Conservation (phyloP, 306 rosid species). For the Rosa multiflora region DNA sequence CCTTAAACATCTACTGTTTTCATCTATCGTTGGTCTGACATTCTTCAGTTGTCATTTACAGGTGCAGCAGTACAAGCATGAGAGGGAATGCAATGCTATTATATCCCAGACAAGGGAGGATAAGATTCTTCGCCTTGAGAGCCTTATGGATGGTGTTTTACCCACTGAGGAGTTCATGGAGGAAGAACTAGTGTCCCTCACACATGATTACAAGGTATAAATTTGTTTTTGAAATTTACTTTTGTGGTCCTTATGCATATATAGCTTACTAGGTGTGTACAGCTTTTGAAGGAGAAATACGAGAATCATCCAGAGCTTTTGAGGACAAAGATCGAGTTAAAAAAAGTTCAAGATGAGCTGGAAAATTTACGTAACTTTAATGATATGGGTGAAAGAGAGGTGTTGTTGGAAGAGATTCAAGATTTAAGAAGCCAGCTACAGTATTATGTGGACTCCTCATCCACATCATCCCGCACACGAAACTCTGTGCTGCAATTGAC, state of each 20-base stretch:
- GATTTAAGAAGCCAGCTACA: conserved; percentile 91
- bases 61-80: conserved; percentile 93
- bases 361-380: conserved; percentile 65
- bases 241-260: conserved; percentile 21
- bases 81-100: conserved; percentile 84
- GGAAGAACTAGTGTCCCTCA: conserved; percentile 69
- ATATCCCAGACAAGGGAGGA: conserved; percentile 92
- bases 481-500: conserved; percentile 65
- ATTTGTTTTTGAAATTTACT: conserved; percentile 20
- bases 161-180: conserved; percentile 88
- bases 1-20: conserved; percentile 15
- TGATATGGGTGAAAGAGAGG: conserved; percentile 90
- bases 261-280: conserved; percentile 35
- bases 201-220: conserved; percentile 77
- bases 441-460: conserved; percentile 69
- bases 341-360: conserved; percentile 71
- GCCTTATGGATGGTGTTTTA: conserved; percentile 89
- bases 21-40: conserved; percentile 30
- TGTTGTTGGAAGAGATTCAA: conserved; percentile 92
- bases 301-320: conserved; percentile 94
- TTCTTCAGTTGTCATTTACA: conserved; percentile 41
- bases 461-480: conserved; percentile 50
- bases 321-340: conserved; percentile 71
- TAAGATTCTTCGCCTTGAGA: conserved; percentile 87
- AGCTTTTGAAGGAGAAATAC: conserved; percentile 83